Percentiles rank a stretch among this genome's conserved stretches.
These are phyloP conservation scores for Mucor irregularis DNA, from an alignment of 371 early-diverging fungal genomes.

Conservation along the genomic window DNA sequence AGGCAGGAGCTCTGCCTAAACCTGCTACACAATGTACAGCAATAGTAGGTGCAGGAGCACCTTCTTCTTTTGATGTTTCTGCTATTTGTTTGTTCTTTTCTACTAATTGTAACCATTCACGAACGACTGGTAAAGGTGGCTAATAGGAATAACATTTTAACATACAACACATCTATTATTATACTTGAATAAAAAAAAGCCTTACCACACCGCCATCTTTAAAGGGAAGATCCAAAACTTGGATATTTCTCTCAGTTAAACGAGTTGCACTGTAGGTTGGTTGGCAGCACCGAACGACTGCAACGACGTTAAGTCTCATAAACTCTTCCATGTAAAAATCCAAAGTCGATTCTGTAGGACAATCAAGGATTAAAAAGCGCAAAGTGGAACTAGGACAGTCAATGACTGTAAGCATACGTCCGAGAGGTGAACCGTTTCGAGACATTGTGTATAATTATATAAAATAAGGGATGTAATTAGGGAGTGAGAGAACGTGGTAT, in stretches of 20 bases:
- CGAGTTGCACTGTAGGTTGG: slow-evolving; percentile 80
- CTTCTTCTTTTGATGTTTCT: slow-evolving; percentile 38
- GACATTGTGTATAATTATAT: slow-evolving; percentile 6
- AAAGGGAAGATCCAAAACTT: slow-evolving; percentile 47
- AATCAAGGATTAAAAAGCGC: slow-evolving; percentile 89
- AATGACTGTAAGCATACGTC: slow-evolving; percentile 32
- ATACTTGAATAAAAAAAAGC: background rate
- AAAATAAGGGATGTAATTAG: background rate
- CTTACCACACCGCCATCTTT: slow-evolving; percentile 69
- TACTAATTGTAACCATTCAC: slow-evolving; percentile 78
- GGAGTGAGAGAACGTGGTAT: slow-evolving; percentile 4
- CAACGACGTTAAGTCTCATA: slow-evolving; percentile 72
- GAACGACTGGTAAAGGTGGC: slow-evolving; percentile 73
- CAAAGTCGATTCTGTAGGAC: slow-evolving; percentile 85
- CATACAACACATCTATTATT: background rate
- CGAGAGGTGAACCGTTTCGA: slow-evolving; percentile 33
- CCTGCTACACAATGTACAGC: slow-evolving; percentile 93
- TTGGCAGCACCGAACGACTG: slow-evolving; percentile 86
- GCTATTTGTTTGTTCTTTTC: slow-evolving; percentile 33
- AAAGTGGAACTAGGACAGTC: slow-evolving; percentile 39
- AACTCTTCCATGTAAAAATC: slow-evolving; percentile 82
- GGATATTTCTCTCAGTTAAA: slow-evolving; percentile 62
- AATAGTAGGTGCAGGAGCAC: slow-evolving; percentile 59
- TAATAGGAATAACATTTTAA: background rate
- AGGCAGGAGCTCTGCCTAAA: slow-evolving; percentile 75